phyloP scores from a whole-genome alignment of 2,329 filamentous ascomycete species.

The Colletotrichum navitas region DNA sequence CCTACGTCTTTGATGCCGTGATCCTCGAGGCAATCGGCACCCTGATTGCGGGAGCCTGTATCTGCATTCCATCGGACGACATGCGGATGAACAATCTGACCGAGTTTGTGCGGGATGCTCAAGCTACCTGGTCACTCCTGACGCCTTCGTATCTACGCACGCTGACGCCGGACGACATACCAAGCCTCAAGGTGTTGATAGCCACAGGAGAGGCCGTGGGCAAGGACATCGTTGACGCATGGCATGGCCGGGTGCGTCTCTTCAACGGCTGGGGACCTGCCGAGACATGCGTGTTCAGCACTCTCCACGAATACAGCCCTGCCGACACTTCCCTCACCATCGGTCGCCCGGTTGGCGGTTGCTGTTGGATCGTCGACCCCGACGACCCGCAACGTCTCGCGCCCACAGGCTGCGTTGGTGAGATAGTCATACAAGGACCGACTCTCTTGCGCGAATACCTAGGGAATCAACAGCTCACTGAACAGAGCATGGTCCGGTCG shows the following conservation, averaged over 20 bases:
- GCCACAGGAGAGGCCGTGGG: constrained; percentile 46
- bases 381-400: constrained; percentile 14
- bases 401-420: constrained; percentile 38
- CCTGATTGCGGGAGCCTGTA: no score
- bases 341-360: constrained; percentile 15
- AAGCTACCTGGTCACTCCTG: no score
- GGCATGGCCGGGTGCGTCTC: constrained; percentile 51
- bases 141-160: no score
- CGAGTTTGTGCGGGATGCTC: no score
- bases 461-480: not conserved
- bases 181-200: no score
- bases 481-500: not conserved
- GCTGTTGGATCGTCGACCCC: constrained; percentile 36
- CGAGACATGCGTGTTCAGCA: not conserved
- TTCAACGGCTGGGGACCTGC: constrained; percentile 12
- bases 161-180: no score
- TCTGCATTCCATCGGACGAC: no score
- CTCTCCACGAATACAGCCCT: not conserved
- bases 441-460: constrained; percentile 34
- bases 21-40: no score
- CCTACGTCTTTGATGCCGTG: no score
- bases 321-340: constrained; percentile 13
- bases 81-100: no score
- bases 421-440: constrained; percentile 42
- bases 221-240: constrained; percentile 59